phyloP scores from a whole-genome alignment of 768 basidiomycete species.

The Amanita pseudoporphyria region DNA sequence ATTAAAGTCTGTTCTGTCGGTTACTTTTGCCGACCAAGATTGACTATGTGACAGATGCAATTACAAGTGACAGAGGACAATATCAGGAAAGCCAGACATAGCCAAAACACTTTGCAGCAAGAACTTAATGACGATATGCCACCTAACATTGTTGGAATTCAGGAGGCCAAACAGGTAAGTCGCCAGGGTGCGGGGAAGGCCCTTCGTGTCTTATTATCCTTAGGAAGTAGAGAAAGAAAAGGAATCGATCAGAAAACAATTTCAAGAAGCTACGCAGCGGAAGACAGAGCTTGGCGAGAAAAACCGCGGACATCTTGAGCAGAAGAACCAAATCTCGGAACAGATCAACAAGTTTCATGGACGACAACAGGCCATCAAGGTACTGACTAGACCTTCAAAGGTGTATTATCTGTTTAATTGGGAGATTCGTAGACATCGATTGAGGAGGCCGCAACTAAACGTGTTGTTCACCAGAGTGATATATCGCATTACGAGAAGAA shows the following conservation, averaged over 20 bases:
- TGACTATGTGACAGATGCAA: slow-evolving; percentile 7
- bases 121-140: slow-evolving; percentile 67
- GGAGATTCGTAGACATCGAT: slow-evolving; percentile 34
- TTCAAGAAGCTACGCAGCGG: slow-evolving; percentile 30
- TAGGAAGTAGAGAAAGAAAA: slow-evolving; percentile 53
- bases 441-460: slow-evolving; percentile 35
- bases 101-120: slow-evolving; percentile 34
- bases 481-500: slow-evolving; percentile 43
- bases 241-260: slow-evolving; percentile 36
- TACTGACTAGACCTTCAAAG: slow-evolving; percentile 19
- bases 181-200: too few species aligned
- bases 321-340: slow-evolving; percentile 35
- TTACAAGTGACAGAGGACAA: slow-evolving; percentile 18
- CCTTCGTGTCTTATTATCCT: neutral
- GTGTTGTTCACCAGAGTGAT: slow-evolving; percentile 40
- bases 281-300: slow-evolving; percentile 38
- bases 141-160: slow-evolving; percentile 46
- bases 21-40: slow-evolving; percentile 12
- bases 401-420: neutral
- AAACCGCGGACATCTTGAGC: slow-evolving; percentile 31
- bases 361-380: slow-evolving; percentile 30
- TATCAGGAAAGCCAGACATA: slow-evolving; percentile 22
- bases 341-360: slow-evolving; percentile 45
- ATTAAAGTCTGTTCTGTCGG: slow-evolving; percentile 22
- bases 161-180: slow-evolving; percentile 44